Evolutionary conservation across 345 rosid genomes (phyloP).

Genomic region (Arabis alpina): DNA sequence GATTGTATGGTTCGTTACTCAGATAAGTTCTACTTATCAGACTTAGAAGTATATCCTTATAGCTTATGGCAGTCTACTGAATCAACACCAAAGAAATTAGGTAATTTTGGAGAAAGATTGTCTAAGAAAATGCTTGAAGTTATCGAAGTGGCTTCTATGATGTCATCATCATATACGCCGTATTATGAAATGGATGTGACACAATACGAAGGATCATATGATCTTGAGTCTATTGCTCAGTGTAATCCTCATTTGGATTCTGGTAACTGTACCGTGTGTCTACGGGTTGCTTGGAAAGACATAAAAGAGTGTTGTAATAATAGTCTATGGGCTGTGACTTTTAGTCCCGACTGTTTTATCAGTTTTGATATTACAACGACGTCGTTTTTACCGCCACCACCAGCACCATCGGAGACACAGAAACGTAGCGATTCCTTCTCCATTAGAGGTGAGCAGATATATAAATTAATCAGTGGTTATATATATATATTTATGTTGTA

Average conservation of each 20-base stretch:
- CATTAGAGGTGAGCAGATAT: neutral
- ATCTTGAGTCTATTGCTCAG: conserved; percentile 38
- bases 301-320: neutral
- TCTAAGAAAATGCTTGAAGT: conserved; percentile 29
- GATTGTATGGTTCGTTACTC: conserved; percentile 52
- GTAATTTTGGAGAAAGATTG: conserved; percentile 11
- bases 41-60: conserved; percentile 12
- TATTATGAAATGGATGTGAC: conserved; percentile 19
- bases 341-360: conserved; percentile 24
- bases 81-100: conserved; percentile 6
- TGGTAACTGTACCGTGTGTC: conserved; percentile 23
- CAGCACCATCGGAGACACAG: neutral
- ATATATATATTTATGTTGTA: no score
- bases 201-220: conserved; percentile 8
- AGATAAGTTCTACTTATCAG: conserved; percentile 17
- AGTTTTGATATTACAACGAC: conserved; percentile 15
- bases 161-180: conserved; percentile 10
- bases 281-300: conserved; percentile 25
- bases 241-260: conserved; percentile 30
- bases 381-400: conserved; percentile 9
- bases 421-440: conserved; percentile 12
- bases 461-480: no score
- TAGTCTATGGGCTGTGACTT: conserved; percentile 14
- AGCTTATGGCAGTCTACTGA: neutral
- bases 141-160: conserved; percentile 11